Conservation (phyloP, 1,284 basidiomycete genomes). For the Schizophyllum commune region DNA sequence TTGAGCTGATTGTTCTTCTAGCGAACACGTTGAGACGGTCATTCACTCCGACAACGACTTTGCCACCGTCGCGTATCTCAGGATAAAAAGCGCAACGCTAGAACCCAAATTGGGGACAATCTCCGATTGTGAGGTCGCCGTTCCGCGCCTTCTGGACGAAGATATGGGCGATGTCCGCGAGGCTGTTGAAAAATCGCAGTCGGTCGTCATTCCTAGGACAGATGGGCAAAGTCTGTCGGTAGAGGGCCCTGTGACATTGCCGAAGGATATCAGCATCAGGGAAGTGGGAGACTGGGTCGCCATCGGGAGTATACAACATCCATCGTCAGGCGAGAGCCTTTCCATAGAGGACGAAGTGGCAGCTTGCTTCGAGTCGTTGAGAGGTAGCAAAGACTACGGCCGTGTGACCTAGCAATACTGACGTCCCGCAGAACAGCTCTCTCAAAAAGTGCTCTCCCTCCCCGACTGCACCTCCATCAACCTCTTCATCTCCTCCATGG, state of each 20-base stretch:
- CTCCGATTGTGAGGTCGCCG: slow-evolving; percentile 3
- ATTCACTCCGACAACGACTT: slow-evolving; percentile 70
- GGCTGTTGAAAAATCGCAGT: slow-evolving; percentile 6
- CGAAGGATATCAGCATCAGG: neutral
- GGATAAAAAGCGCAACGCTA: slow-evolving; percentile 63
- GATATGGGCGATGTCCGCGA: slow-evolving; percentile 24
- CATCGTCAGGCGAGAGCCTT: slow-evolving; percentile 11
- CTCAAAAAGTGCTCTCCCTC: slow-evolving; percentile 38
- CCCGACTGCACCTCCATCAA: slow-evolving; percentile 74
- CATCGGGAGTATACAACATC: slow-evolving; percentile 38
- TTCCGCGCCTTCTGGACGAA: slow-evolving; percentile 50
- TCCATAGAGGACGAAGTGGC: slow-evolving; percentile 57
- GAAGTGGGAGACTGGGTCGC: slow-evolving; percentile 34
- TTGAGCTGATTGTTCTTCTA: slow-evolving; percentile 19
- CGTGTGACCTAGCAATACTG: slow-evolving; percentile 4
- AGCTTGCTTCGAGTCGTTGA: slow-evolving; percentile 49
- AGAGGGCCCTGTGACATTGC: neutral
- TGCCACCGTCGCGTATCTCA: slow-evolving; percentile 83
- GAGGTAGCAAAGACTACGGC: slow-evolving; percentile 34
- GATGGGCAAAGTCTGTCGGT: neutral
- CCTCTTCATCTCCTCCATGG: slow-evolving; percentile 79
- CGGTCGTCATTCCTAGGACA: no score
- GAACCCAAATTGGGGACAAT: slow-evolving; percentile 36
- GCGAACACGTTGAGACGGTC: slow-evolving; percentile 61
- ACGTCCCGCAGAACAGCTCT: slow-evolving; percentile 38